phyloP scores from a whole-genome alignment of 768 basidiomycete genomes.

The Hypholoma sublateritium region DNA sequence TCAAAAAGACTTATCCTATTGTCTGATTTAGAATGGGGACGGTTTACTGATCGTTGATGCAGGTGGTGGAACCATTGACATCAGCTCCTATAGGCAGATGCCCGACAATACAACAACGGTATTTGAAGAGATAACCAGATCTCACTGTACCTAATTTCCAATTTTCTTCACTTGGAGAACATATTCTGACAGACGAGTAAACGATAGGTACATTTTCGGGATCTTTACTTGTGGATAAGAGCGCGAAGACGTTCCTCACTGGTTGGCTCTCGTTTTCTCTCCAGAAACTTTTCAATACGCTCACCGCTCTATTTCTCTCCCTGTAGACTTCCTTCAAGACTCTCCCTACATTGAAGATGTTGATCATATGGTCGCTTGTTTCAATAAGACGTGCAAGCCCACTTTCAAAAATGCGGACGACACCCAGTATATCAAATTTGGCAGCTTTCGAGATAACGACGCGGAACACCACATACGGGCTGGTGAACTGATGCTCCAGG shows the following conservation, averaged over 20 bases:
- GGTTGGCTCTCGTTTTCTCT: constrained; percentile 23
- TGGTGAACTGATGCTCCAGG: constrained; percentile 45
- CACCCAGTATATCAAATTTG: constrained; percentile 48
- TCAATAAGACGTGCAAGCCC: constrained; percentile 48
- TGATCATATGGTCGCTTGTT: constrained; percentile 39
- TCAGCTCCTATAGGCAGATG: constrained; percentile 50
- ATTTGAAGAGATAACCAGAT: constrained; percentile 49
- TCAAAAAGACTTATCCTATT: neutral
- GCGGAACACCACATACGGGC: constrained; percentile 36
- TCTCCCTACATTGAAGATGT: constrained; percentile 31
- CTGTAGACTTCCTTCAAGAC: neutral
- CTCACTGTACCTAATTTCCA: constrained; percentile 32
- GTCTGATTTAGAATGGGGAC: constrained; percentile 33
- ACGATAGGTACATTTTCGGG: constrained; percentile 47
- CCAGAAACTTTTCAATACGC: no score
- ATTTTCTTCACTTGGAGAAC: constrained; percentile 3
- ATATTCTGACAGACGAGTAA: no score
- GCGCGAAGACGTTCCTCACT: constrained; percentile 38
- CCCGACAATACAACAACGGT: constrained; percentile 20
- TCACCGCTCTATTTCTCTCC: no score
- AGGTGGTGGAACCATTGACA: constrained; percentile 60
- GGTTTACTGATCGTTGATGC: constrained; percentile 57
- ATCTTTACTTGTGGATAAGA: constrained; percentile 50
- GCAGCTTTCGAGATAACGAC: constrained; percentile 42
- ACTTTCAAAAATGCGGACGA: constrained; percentile 39